Evolutionary conservation across 352 stramenopile species (phyloP), one percentile per base, ranked within the genome.

Genomic region (Pythium vanterpoolii): DNA sequence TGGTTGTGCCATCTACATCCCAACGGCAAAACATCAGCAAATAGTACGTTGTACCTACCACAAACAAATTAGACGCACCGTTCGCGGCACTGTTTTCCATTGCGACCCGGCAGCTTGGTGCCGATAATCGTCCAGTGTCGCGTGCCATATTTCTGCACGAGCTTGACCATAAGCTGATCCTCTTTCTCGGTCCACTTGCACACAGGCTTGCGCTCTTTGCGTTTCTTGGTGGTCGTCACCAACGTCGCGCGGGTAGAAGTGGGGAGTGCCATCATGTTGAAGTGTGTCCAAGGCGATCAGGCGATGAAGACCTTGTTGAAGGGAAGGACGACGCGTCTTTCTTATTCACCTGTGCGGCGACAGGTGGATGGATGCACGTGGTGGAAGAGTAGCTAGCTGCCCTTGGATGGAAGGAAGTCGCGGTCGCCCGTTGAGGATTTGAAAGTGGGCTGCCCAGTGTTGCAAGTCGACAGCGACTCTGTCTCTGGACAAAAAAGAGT

Each of bases 111-210:
- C 42, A 99, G 74, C 42, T 96, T 89, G 19, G 97, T 98, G 52
- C 96, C 94, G 56, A 99, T 99, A 70, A 98, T 86, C 14, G 92
- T 97, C 97, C 97, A 99, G 62, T 98, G 88, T 68, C 98, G 98
- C 18, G 84, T 91, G 48, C 97, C 97, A 52, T 94, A 96, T 64
- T 94, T 86, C 47, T 91, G 76, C 58, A 97, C 89, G 27, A 92
- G 74, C 61, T 89, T 86, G 52, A 92, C 73, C 73, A 98, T 93
- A 31, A 96, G 58, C 45, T 81, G 63, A 46, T 98, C 92, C 66
- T 98, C 92, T 55, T 95, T 89, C 48, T 89, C 79, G 3, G 82
- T 90, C 84, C 84, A 94, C 58, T 93, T 93, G 71, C 77, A 83
- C 61, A 95, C 78, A 16, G 81, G 80, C 39, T 93, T 93, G 64